Percentiles rank a stretch among this genome's conserved stretches.
phyloP scores from a whole-genome alignment of 2,329 filamentous ascomycete species.

The Nemania sp. region DNA sequence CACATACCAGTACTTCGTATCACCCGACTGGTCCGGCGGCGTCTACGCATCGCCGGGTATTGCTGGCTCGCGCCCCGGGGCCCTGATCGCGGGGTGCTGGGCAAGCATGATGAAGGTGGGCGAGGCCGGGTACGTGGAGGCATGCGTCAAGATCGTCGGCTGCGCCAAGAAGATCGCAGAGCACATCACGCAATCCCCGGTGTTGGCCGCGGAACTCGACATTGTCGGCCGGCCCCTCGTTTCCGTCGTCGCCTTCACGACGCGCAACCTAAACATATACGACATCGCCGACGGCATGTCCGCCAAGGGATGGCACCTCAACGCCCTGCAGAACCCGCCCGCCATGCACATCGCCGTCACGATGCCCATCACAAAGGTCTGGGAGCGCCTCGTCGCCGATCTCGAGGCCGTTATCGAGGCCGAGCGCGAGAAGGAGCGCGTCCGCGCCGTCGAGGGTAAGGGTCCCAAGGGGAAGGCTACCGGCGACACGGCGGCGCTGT shows the following conservation, averaged over 20 bases:
- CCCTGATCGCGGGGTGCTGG: conserved; percentile 96
- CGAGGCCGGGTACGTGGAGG: conserved; percentile 83
- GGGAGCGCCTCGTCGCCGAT: conserved; percentile 79
- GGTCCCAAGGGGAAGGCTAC: conserved; percentile 66
- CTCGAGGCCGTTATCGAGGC: conserved; percentile 68
- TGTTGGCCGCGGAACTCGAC: conserved; percentile 72
- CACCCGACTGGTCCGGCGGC: conserved; percentile 91
- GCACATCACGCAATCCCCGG: conserved; percentile 70
- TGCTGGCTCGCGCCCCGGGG: conserved; percentile 88
- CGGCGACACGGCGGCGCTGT: conserved; percentile 84
- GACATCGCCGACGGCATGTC: conserved; percentile 87
- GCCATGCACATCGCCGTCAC: conserved; percentile 96
- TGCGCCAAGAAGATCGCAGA: conserved; percentile 80
- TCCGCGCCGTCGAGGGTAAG: conserved; percentile 71
- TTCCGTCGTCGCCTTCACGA: conserved; percentile 85
- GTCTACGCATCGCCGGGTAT: conserved; percentile 94
- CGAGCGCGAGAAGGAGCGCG: conserved; percentile 81
- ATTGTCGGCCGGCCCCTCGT: conserved; percentile 86
- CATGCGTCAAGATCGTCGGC: conserved; percentile 86
- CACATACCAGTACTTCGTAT: conserved; percentile 95
- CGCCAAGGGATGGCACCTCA: conserved; percentile 88
- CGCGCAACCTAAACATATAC: conserved; percentile 87
- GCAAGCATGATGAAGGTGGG: conserved; percentile 86
- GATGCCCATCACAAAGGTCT: conserved; percentile 78
- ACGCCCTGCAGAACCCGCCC: conserved; percentile 87